Conservation (phyloP, 1,284 basidiomycete species). For the Apiotrichum gracile region DNA sequence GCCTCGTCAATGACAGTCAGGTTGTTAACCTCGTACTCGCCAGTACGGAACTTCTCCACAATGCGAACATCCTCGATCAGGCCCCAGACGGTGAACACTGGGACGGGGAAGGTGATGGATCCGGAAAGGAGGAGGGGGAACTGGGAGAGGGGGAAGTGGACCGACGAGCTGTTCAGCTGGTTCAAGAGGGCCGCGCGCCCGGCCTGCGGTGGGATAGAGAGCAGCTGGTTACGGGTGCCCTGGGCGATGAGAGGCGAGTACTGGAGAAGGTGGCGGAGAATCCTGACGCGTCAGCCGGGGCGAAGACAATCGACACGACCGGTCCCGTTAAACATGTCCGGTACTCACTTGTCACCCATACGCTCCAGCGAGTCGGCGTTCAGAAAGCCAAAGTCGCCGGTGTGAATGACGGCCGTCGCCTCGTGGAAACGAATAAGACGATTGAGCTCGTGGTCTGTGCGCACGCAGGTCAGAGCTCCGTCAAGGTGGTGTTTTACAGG, state of each 20-base stretch:
- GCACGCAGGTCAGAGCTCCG: constrained; percentile 8
- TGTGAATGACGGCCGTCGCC: constrained; percentile 93
- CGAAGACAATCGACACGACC: not conserved
- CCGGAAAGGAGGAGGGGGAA: constrained; percentile 87
- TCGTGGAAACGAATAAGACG: constrained; percentile 80
- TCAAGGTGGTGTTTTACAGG: not conserved
- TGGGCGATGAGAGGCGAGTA: constrained; percentile 93
- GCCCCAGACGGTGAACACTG: constrained; percentile 95
- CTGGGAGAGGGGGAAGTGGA: constrained; percentile 65
- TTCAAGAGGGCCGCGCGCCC: constrained; percentile 42
- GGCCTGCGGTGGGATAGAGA: constrained; percentile 59
- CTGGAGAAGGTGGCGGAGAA: constrained; percentile 90
- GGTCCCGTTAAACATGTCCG: not conserved
- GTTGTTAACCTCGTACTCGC: constrained; percentile 75
- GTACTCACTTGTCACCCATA: constrained; percentile 72
- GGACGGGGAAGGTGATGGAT: constrained; percentile 78
- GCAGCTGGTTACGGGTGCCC: constrained; percentile 71
- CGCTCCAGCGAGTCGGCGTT: constrained; percentile 74
- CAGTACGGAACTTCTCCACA: constrained; percentile 83
- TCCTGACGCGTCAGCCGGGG: constrained; percentile 44
- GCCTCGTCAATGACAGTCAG: constrained; percentile 91
- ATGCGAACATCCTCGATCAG: constrained; percentile 94
- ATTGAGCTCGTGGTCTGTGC: constrained; percentile 66
- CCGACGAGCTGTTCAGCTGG: constrained; percentile 55
- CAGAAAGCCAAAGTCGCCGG: constrained; percentile 99